phyloP scores from a whole-genome alignment of 2,329 filamentous ascomycete genomes.

The Xylariaceae sp. region DNA sequence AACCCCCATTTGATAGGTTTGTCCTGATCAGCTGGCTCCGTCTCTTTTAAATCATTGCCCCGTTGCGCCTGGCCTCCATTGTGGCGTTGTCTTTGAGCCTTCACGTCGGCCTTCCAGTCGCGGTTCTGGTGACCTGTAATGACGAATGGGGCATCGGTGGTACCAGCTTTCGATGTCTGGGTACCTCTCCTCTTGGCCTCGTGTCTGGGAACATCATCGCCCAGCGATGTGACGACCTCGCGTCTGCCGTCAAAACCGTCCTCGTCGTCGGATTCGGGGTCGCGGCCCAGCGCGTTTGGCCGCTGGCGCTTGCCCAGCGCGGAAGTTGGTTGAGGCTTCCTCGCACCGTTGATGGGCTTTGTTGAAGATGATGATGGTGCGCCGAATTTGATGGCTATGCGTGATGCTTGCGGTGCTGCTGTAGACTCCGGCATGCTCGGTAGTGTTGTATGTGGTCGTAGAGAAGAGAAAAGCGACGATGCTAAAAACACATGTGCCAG shows the following conservation, averaged over 20 bases:
- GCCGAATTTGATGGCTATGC: constrained; percentile 45
- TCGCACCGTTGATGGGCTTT: constrained; percentile 21
- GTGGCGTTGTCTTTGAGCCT: constrained; percentile 13
- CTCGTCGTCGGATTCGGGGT: constrained; percentile 36
- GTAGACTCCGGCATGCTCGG: constrained; percentile 30
- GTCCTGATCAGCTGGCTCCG: constrained; percentile 23
- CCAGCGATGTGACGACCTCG: constrained; percentile 26
- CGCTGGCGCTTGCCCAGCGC: constrained; percentile 42
- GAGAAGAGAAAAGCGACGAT: no score
- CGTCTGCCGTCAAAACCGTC: constrained; percentile 20
- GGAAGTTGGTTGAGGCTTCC: constrained; percentile 30
- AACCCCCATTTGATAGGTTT: constrained; percentile 32
- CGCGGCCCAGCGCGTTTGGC: constrained; percentile 32
- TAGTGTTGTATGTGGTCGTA: constrained; percentile 1
- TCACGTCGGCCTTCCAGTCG: constrained; percentile 27
- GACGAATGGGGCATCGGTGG: constrained; percentile 14
- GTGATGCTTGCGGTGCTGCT: constrained; percentile 22
- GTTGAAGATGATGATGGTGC: constrained; percentile 19
- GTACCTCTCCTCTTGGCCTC: constrained; percentile 10
- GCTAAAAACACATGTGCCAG: no score
- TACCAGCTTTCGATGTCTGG: constrained; percentile 8
- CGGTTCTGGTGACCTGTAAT: constrained; percentile 24
- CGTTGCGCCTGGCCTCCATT: constrained; percentile 2
- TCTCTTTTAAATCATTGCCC: constrained; percentile 11
- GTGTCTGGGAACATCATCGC: constrained; percentile 17